These are phyloP conservation scores for Cutaneotrichosporon sp. DNA, from an alignment of 1,284 basidiomycete species.

Conservation along the genomic window DNA sequence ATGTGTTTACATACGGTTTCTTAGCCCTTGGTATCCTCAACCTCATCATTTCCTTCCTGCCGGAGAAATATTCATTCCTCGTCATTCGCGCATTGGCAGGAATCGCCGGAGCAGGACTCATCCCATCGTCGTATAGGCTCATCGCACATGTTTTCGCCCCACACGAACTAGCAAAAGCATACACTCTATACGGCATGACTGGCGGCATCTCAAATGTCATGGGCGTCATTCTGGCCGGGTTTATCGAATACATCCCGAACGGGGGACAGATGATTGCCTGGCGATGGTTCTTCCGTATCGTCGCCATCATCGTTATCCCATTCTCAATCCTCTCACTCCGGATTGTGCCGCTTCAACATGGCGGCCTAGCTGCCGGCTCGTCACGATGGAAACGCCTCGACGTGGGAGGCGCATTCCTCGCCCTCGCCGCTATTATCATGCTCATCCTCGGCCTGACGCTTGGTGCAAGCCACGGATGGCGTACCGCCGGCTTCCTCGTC, in stretches of 20 bases:
- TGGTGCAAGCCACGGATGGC: slow-evolving; percentile 45
- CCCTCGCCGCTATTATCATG: slow-evolving; percentile 43
- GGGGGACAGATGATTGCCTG: slow-evolving; percentile 44
- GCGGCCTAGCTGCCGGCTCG: slow-evolving; percentile 15
- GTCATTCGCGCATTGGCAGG: slow-evolving; percentile 40
- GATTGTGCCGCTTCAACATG: slow-evolving; percentile 35
- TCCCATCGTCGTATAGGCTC: slow-evolving; percentile 48
- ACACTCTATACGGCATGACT: slow-evolving; percentile 45
- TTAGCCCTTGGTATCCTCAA: slow-evolving; percentile 33
- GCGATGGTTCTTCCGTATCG: slow-evolving; percentile 45
- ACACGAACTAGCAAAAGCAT: slow-evolving; percentile 37
- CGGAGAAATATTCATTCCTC: slow-evolving; percentile 39
- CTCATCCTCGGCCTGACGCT: slow-evolving; percentile 49
- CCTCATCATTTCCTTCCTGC: slow-evolving; percentile 40
- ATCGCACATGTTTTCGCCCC: slow-evolving; percentile 44
- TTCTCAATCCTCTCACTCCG: slow-evolving; percentile 28
- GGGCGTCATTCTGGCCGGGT: slow-evolving; percentile 42
- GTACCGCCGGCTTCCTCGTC: slow-evolving; percentile 46
- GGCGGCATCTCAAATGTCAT: slow-evolving; percentile 49
- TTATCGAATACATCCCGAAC: slow-evolving; percentile 49
- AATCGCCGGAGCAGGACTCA: slow-evolving; percentile 35
- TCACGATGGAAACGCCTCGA: slow-evolving; percentile 44
- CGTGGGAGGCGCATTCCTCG: slow-evolving; percentile 37
- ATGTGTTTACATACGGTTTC: slow-evolving; percentile 40
- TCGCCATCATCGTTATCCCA: slow-evolving; percentile 35